Evolutionary conservation across 495 filamentous ascomycete species (phyloP), one percentile per base, ranked within the genome.

Genomic region (Penicillium coffeae): DNA sequence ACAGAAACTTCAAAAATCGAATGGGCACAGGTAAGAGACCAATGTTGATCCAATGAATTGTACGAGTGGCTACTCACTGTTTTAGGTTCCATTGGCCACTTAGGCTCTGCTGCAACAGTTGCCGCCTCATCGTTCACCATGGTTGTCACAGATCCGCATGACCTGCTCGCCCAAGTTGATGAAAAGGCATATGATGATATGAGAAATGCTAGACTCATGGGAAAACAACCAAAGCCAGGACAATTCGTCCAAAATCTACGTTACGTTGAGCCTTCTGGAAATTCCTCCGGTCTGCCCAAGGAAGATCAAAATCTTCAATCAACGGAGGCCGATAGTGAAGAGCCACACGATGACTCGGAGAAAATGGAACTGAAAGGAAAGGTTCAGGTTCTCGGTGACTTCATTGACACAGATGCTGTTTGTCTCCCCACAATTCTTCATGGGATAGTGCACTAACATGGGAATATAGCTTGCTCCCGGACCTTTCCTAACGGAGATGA

Each of bases 1-100:
- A 76, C 35, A 52, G 72, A 10, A 77, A 75, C 42, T 75, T 77
- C 50, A 52, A 70, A 39, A 76, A 77, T 47, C 56, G 71, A 7
- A 77, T 77, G 71, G 74, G 73, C 0, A 63, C 56, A 63, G 72
- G 73, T 71, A 55, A 19, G 42, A 52, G 3, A 30, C 20, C 1
- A 38, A 4, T n/a, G 13, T 21, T 25, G 13, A 10, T 43, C 10
- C 2, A 2, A 43, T 12, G 18, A 21, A 21, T 14, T 36, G 2
- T 10, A 34, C 3, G 2, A 19, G 21, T 47, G 21, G 41, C 5
- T 16, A 42, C 3, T n/a, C n/a, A n/a, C n/a, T n/a, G n/a, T n/a
- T n/a, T n/a, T 12, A 74, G 72, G 73, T 2, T 63, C 71, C 0
- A 65, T 74, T 44, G 72, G 71, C 0, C 63, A 71, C 45, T 53